A percentile compares a stretch with the other conserved stretches of the same genome.
These are phyloP conservation scores for Aspergillus ostianus DNA, from an alignment of 495 filamentous ascomycete species.

Conservation along the genomic window DNA sequence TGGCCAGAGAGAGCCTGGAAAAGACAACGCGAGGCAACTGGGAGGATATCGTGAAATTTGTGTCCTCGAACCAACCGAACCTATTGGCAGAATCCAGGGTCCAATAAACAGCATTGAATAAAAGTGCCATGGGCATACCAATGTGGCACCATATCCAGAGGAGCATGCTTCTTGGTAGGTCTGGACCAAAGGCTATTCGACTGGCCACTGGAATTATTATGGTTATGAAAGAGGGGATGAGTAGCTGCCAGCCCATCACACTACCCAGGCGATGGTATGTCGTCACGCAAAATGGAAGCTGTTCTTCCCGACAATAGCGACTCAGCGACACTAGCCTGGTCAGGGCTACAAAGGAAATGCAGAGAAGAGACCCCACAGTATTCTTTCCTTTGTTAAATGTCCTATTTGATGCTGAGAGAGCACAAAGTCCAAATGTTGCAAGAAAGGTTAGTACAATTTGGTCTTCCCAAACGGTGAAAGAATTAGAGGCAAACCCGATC, in stretches of 20 bases:
- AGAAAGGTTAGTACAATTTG: slow-evolving; percentile 85
- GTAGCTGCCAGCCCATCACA: slow-evolving; percentile 80
- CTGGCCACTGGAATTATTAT: slow-evolving; percentile 72
- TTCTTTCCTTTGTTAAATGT: slow-evolving; percentile 32
- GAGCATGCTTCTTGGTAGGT: not conserved
- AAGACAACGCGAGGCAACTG: too few species aligned
- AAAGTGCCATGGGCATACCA: slow-evolving; percentile 2
- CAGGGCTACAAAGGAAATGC: slow-evolving; percentile 71
- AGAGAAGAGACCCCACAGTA: slow-evolving; percentile 21
- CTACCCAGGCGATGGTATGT: slow-evolving; percentile 67
- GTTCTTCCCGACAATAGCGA: slow-evolving; percentile 90
- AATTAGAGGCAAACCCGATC: slow-evolving; percentile 92
- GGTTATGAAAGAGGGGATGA: slow-evolving; percentile 71
- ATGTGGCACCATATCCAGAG: slow-evolving; percentile 1
- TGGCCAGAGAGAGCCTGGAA: too few species aligned
- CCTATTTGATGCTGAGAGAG: slow-evolving; percentile 69
- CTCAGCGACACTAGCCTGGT: slow-evolving; percentile 79
- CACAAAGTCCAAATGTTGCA: slow-evolving; percentile 73
- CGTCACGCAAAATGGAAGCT: slow-evolving; percentile 90
- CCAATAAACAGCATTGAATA: slow-evolving; percentile 6
- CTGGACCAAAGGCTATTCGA: not conserved
- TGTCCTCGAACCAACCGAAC: not conserved
- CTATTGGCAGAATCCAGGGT: not conserved
- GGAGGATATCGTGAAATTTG: too few species aligned
- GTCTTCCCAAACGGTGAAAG: slow-evolving; percentile 97